These are phyloP conservation scores for Chlamydomonas asymmetrica DNA, from an alignment of 139 green algal species.

Conservation along the genomic window DNA sequence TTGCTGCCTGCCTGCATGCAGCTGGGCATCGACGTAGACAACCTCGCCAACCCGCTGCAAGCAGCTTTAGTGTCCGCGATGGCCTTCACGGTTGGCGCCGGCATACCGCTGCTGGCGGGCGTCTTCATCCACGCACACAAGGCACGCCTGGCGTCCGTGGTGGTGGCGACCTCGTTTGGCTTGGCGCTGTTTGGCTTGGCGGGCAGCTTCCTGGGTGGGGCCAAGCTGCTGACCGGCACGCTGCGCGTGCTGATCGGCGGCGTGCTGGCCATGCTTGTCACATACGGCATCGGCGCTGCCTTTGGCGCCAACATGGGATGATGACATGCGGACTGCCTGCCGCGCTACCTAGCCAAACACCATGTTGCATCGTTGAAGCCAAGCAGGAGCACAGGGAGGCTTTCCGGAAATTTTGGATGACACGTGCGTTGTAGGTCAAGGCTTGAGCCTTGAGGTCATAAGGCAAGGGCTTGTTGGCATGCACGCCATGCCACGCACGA, in stretches of 20 bases:
- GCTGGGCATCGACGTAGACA: slow-evolving; percentile 89
- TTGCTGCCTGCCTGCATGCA: too few relatives aligned
- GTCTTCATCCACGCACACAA: slow-evolving; percentile 33
- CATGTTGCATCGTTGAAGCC: too few relatives aligned
- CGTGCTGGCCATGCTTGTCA: slow-evolving; percentile 72
- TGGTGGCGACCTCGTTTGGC: slow-evolving; percentile 3
- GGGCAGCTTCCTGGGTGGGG: slow-evolving; percentile 70
- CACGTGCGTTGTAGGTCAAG: too few relatives aligned
- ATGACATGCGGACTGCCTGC: too few relatives aligned
- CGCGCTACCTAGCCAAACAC: too few relatives aligned
- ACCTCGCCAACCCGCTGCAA: slow-evolving; percentile 75
- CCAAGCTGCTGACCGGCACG: slow-evolving; percentile 43
- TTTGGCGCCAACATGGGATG: slow-evolving; percentile 7
- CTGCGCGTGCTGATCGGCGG: slow-evolving; percentile 75
- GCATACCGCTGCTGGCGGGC: slow-evolving; percentile 41
- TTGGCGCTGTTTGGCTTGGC: slow-evolving; percentile 66
- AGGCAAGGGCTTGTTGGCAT: too few relatives aligned
- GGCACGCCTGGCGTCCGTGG: slow-evolving; percentile 23
- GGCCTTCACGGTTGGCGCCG: slow-evolving; percentile 41
- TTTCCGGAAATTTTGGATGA: too few relatives aligned
- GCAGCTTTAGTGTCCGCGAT: slow-evolving; percentile 26
- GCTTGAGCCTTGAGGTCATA: too few relatives aligned
- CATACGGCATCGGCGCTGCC: slow-evolving; percentile 65
- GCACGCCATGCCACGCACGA: too few relatives aligned
- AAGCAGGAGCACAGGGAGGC: too few relatives aligned